phyloP scores from a whole-genome alignment of 2,329 filamentous ascomycete genomes.

The Stachybotrys chartarum region DNA sequence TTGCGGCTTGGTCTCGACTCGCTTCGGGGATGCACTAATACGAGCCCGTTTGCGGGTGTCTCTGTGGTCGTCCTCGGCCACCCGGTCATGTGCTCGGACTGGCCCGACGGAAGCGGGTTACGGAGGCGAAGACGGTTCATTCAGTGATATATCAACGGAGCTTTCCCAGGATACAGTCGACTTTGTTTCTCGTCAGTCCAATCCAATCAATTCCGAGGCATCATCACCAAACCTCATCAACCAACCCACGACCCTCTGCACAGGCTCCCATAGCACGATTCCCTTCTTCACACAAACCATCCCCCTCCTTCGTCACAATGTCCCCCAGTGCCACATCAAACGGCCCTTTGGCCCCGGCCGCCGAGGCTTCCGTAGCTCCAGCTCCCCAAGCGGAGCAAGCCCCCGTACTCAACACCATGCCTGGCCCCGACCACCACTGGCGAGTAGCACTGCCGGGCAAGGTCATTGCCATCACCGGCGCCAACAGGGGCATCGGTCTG shows the following conservation, averaged over 20 bases:
- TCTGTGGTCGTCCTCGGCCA: too few species aligned
- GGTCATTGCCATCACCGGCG: conserved; percentile 31
- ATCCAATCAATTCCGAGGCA: too few species aligned
- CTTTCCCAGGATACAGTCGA: too few species aligned
- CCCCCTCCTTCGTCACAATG: not conserved
- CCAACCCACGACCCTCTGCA: not conserved
- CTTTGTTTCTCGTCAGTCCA: too few species aligned
- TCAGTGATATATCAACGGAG: too few species aligned
- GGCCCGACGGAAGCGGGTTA: too few species aligned
- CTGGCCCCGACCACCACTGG: conserved; percentile 24
- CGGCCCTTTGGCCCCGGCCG: not conserved
- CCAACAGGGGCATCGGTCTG: conserved; percentile 32
- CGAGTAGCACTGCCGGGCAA: conserved; percentile 26
- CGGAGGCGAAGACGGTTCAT: too few species aligned
- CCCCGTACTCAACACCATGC: conserved; percentile 21
- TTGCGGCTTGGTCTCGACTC: not conserved
- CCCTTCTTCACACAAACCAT: not conserved
- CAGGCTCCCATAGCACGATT: too few species aligned
- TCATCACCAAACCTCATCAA: not conserved
- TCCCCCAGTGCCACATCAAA: not conserved
- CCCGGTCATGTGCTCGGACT: too few species aligned
- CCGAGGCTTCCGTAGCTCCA: not conserved
- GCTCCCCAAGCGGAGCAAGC: not conserved
- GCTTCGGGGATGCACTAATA: not conserved
- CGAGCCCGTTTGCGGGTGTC: not conserved